Base-by-base conservation (phyloP, 2,329 filamentous ascomycete species). In the Xylariales sp. region DNA sequence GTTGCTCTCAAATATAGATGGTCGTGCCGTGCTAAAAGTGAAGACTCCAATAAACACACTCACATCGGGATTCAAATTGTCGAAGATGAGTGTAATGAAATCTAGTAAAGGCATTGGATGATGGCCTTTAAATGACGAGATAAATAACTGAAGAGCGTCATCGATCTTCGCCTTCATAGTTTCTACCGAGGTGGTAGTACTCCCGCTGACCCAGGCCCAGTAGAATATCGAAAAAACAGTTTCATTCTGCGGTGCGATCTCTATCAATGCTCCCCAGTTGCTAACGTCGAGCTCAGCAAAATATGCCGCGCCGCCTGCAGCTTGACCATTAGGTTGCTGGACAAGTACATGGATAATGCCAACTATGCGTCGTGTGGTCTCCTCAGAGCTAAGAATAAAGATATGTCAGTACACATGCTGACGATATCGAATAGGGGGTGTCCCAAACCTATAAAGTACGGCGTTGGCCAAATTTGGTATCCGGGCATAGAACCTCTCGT, bases 21-120 rank as follows among this genome's bases (percentile, higher is more conserved):
- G 5, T 10, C n/a, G 16, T 53, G 23, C 1, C 10, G n/a, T 30
- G 9, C 3, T 6, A 23, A 18, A 18, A 12, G 3, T 3, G 23
- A 9, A 43, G 18, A n/a, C 3, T 5, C 30, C 12, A 1, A 1
- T 1, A 32, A 28, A 45, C 30, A 5, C 28, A 77, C 82, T 74
- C 78, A 89, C 87, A 68, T 80, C 77, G 12, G 82, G 77, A 28
- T 84, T 79, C 9, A 87, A 78, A 56, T 83, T 83, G 5, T 83
- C 81, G 3, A 91, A 76, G 52, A 89, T 79, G 50, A 80, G 79
- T 16, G 83, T 85, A n/a, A 89, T 72, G 72, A 90, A 90, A 46
- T 81, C 81, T 2, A 91, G 78, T 3, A 91, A 79, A 0, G 86
- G 90, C 3, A 88, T 85, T 4, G 83, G 87, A 74, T 90, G 87